Evolutionary conservation across 441 rosid species (phyloP).

Genomic region (Pelargonium citronellum): DNA sequence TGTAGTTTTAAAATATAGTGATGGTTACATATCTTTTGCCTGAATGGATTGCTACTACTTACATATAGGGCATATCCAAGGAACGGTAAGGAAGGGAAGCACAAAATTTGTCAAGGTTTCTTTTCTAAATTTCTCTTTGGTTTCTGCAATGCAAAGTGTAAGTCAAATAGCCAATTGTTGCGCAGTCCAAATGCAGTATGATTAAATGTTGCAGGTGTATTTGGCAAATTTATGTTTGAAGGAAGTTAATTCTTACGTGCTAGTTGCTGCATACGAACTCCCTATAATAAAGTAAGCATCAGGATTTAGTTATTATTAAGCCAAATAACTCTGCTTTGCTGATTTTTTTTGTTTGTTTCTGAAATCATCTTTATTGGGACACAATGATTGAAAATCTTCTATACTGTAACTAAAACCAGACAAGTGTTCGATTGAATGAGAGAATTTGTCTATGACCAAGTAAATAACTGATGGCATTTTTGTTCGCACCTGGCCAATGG

Average conservation of each 20-base stretch:
- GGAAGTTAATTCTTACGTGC: slow-evolving; percentile 62
- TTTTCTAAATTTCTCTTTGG: not conserved
- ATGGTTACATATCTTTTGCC: not conserved
- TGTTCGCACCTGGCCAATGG: no score
- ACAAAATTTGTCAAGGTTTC: slow-evolving; percentile 52
- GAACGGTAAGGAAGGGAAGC: slow-evolving; percentile 90
- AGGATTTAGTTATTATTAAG: no score
- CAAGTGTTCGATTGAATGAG: no score
- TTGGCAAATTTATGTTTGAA: slow-evolving; percentile 68
- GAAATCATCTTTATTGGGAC: no score
- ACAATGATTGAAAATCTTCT: no score
- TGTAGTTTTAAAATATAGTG: no score
- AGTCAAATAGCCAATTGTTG: not conserved
- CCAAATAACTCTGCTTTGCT: no score
- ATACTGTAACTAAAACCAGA: no score
- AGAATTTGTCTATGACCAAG: no score
- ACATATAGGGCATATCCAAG: slow-evolving; percentile 61
- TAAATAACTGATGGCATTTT: no score
- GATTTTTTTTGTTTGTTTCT: no score
- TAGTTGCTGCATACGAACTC: slow-evolving; percentile 69
- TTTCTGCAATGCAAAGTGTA: not conserved
- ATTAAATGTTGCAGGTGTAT: slow-evolving; percentile 44
- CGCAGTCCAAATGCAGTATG: not conserved
- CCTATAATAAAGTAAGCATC: slow-evolving; percentile 51
- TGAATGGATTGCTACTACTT: not conserved